Evolutionary conservation across 805 yeast species (phyloP).

Genomic region (Wickerhamomyces pijperi): DNA sequence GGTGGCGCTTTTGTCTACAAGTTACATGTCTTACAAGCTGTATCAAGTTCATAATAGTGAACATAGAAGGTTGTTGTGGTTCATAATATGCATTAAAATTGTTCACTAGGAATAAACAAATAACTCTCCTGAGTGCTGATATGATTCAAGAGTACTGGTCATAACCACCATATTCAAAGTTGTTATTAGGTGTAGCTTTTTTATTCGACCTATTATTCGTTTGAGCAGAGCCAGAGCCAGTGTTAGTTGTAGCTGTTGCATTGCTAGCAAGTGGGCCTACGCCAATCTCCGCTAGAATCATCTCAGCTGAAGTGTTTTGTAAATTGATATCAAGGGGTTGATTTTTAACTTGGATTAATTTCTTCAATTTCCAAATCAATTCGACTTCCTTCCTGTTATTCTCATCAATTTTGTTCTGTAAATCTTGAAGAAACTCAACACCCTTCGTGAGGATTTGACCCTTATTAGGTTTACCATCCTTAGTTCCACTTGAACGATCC

Average conservation of each 20-base stretch:
- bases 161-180: constrained; percentile 28
- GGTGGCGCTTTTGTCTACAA: too few species aligned
- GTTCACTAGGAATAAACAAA: too few species aligned
- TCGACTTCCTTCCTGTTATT: constrained; percentile 75
- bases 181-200: constrained; percentile 19
- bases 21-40: too few species aligned
- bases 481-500: constrained; percentile 50
- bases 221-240: constrained; percentile 12
- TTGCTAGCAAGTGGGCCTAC: constrained; percentile 74
- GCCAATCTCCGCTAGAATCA: constrained; percentile 65
- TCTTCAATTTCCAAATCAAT: constrained; percentile 46
- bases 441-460: constrained; percentile 72
- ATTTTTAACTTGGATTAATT: constrained; percentile 34
- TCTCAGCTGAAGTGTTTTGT: constrained; percentile 68
- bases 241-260: too few species aligned
- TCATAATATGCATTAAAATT: too few species aligned
- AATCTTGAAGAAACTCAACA: constrained; percentile 55
- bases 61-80: too few species aligned
- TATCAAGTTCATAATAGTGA: too few species aligned
- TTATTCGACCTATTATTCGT: constrained; percentile 2
- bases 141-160: constrained; percentile 17
- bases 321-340: constrained; percentile 30
- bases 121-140: too few species aligned
- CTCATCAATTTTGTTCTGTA: constrained; percentile 67
- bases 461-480: constrained; percentile 77